Percentiles rank a stretch among this genome's conserved stretches.
These are phyloP conservation scores for Sugiyamaella castrensis DNA, from an alignment of 1,139 yeast genomes.

Conservation along the genomic window DNA sequence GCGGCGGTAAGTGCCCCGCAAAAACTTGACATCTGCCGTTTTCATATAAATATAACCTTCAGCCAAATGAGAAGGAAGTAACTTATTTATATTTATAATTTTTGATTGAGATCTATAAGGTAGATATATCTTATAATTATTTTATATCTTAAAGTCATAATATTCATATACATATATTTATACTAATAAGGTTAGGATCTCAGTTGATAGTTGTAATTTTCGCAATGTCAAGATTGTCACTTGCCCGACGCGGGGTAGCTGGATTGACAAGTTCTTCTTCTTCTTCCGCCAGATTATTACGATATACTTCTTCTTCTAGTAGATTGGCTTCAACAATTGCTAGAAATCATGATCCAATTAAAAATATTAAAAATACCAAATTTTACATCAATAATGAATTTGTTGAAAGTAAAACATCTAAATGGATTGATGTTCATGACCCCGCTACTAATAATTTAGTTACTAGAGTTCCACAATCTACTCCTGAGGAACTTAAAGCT, in stretches of 20 bases:
- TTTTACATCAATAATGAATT: slow-evolving; percentile 58
- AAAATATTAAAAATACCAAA: slow-evolving; percentile 53
- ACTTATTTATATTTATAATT: too few relatives aligned
- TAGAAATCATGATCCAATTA: slow-evolving; percentile 29
- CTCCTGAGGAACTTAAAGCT: slow-evolving; percentile 60
- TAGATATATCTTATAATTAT: too few relatives aligned
- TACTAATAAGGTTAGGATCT: too few relatives aligned
- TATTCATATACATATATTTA: too few relatives aligned
- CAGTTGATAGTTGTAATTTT: too few relatives aligned
- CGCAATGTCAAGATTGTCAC: not conserved
- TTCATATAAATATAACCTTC: too few relatives aligned
- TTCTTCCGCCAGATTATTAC: not conserved
- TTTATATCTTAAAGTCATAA: too few relatives aligned
- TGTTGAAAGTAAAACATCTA: slow-evolving; percentile 51
- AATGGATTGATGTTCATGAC: slow-evolving; percentile 72
- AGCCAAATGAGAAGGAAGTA: too few relatives aligned
- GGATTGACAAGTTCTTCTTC: not conserved
- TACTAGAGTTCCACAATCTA: slow-evolving; percentile 69
- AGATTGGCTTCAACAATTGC: slow-evolving; percentile 9
- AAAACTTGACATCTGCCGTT: too few relatives aligned
- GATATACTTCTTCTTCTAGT: not conserved
- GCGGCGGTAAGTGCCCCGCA: too few relatives aligned
- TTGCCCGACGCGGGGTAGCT: not conserved
- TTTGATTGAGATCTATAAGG: too few relatives aligned
- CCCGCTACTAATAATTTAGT: slow-evolving; percentile 73